Evolutionary conservation across 2,329 filamentous ascomycete genomes (phyloP).

Genomic region (Alternaria brassicicola): DNA sequence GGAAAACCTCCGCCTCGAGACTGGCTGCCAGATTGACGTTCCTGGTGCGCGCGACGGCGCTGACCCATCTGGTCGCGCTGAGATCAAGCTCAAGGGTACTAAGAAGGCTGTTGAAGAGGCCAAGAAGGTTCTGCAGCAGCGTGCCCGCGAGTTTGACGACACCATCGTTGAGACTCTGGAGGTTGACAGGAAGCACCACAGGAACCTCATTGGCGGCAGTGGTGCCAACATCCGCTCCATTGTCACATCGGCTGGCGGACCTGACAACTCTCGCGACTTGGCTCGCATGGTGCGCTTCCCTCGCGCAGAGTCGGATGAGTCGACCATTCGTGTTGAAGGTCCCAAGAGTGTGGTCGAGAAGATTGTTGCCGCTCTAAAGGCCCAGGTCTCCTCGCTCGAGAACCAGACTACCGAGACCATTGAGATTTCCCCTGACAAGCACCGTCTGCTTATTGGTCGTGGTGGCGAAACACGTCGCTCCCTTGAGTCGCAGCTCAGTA

Average conservation of each 20-base stretch:
- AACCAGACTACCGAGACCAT: constrained; percentile 79
- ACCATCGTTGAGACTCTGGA: constrained; percentile 85
- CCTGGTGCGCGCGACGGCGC: constrained; percentile 76
- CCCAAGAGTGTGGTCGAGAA: constrained; percentile 83
- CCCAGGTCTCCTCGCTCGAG: constrained; percentile 81
- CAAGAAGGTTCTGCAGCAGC: constrained; percentile 87
- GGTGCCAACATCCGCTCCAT: constrained; percentile 86
- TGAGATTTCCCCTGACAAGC: constrained; percentile 88
- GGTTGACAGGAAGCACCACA: constrained; percentile 94
- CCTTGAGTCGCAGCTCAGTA: constrained; percentile 83
- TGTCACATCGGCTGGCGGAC: constrained; percentile 85
- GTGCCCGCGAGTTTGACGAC: constrained; percentile 84
- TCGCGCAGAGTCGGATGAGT: constrained; percentile 81
- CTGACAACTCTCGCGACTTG: constrained; percentile 80
- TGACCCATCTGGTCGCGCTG: constrained; percentile 70
- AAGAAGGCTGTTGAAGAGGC: constrained; percentile 89
- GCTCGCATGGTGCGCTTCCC: constrained; percentile 95
- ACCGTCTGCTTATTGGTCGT: constrained; percentile 87
- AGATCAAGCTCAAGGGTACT: constrained; percentile 91
- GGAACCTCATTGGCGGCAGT: constrained; percentile 83
- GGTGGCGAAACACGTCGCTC: constrained; percentile 85
- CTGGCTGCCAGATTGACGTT: constrained; percentile 89
- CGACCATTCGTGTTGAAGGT: constrained; percentile 86
- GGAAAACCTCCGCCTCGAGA: constrained; percentile 83
- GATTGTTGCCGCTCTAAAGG: constrained; percentile 80